phyloP scores from a whole-genome alignment of 306 rosid species.

The Castanea mollissima region DNA sequence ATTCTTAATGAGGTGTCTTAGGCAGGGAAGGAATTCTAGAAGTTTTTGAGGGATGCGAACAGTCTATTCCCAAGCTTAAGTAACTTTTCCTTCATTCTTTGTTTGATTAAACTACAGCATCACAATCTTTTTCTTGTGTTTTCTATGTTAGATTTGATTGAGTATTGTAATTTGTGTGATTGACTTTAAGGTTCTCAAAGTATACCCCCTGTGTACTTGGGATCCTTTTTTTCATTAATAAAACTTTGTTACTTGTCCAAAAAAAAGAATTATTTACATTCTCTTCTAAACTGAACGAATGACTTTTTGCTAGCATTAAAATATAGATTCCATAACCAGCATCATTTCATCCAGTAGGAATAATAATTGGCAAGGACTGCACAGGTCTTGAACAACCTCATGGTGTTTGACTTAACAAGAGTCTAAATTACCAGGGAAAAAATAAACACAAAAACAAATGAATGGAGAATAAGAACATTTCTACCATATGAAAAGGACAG shows the following conservation, averaged over 20 bases:
- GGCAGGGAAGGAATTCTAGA: too few relatives aligned
- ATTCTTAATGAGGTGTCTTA: too few relatives aligned
- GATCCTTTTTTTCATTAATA: too few relatives aligned
- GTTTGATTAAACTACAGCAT: too few relatives aligned
- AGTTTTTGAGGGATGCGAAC: too few relatives aligned
- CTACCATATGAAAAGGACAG: constrained; percentile 74
- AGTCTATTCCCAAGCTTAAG: too few relatives aligned
- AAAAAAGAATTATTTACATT: neutral
- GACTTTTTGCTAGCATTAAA: neutral
- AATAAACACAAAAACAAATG: neutral
- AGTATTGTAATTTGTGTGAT: too few relatives aligned
- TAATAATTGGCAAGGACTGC: neutral
- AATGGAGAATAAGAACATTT: constrained; percentile 1
- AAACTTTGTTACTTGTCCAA: neutral
- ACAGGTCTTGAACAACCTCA: neutral
- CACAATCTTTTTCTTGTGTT: too few relatives aligned
- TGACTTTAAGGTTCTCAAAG: too few relatives aligned
- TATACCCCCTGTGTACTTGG: too few relatives aligned
- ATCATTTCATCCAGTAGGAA: neutral
- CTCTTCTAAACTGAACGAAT: neutral
- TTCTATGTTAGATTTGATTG: too few relatives aligned
- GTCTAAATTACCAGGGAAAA: neutral
- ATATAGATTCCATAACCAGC: neutral
- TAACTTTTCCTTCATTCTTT: too few relatives aligned
- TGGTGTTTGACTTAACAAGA: neutral